Conservation (phyloP, 2,329 filamentous ascomycete species). For the Epichloe amarillans region DNA sequence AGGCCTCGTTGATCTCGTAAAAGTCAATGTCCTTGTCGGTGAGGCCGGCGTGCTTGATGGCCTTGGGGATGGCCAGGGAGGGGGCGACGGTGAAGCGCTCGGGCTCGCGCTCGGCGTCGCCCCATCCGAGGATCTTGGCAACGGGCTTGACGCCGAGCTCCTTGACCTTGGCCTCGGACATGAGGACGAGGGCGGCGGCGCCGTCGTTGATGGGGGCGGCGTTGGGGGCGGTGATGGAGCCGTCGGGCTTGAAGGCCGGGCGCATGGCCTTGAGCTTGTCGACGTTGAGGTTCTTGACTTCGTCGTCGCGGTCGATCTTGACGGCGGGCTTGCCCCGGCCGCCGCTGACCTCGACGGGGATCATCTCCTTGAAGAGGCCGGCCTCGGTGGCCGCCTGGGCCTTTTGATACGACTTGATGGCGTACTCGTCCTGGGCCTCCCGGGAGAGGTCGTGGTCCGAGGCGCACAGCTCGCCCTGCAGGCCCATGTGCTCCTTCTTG, state of each 20-base stretch:
- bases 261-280: slow-evolving; percentile 78
- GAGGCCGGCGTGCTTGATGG: slow-evolving; percentile 84
- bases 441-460: slow-evolving; percentile 68
- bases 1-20: slow-evolving; percentile 99
- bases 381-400: slow-evolving; percentile 74
- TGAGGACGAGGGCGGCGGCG: slow-evolving; percentile 80
- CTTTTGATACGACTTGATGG: slow-evolving; percentile 85
- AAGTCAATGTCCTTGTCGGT: slow-evolving; percentile 68
- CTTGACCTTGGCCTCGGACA: slow-evolving; percentile 88
- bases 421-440: slow-evolving; percentile 87
- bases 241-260: slow-evolving; percentile 68
- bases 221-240: slow-evolving; percentile 91
- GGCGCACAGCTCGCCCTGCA: slow-evolving; percentile 85
- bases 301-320: slow-evolving; percentile 75
- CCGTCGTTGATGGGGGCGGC: slow-evolving; percentile 94
- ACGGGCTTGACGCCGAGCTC: slow-evolving; percentile 82
- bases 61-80: slow-evolving; percentile 90
- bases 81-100: slow-evolving; percentile 94
- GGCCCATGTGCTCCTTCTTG: slow-evolving; percentile 93
- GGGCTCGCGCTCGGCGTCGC: slow-evolving; percentile 79
- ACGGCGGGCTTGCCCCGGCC: slow-evolving; percentile 81
- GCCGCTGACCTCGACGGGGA: slow-evolving; percentile 74
- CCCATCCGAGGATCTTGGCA: slow-evolving; percentile 96
- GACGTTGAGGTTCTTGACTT: slow-evolving; percentile 85
- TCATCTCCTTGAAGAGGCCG: slow-evolving; percentile 80